Conservation (phyloP, 2,329 filamentous ascomycete genomes). For the Hypoxylon sp. region DNA sequence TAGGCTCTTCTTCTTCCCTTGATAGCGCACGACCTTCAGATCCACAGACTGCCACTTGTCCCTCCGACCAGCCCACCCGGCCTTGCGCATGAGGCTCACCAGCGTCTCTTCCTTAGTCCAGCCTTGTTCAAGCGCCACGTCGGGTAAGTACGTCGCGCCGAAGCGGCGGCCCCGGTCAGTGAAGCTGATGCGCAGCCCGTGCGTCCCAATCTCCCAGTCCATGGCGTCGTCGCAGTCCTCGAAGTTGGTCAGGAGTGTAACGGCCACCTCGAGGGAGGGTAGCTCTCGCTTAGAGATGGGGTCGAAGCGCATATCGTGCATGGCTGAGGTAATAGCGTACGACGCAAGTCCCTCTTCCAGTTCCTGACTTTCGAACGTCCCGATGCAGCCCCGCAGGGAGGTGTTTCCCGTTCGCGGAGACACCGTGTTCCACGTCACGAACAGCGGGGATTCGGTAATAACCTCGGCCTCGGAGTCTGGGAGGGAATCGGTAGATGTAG, state of each 20-base stretch:
- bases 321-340: slow-evolving; percentile 84
- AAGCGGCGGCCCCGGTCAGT: slow-evolving; percentile 77
- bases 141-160: slow-evolving; percentile 90
- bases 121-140: slow-evolving; percentile 91
- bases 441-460: slow-evolving; percentile 76
- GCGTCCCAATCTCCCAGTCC: slow-evolving; percentile 88
- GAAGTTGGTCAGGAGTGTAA: slow-evolving; percentile 89
- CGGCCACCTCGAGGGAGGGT: slow-evolving; percentile 70
- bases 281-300: slow-evolving; percentile 68
- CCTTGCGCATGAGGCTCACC: slow-evolving; percentile 91
- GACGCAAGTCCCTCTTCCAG: slow-evolving; percentile 78
- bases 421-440: slow-evolving; percentile 93
- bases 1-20: slow-evolving; percentile 82
- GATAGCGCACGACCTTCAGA: slow-evolving; percentile 84
- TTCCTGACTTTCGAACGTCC: slow-evolving; percentile 86
- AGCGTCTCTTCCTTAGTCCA: slow-evolving; percentile 96
- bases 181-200: slow-evolving; percentile 91
- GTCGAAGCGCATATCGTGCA: slow-evolving; percentile 72
- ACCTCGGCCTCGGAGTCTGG: slow-evolving; percentile 46
- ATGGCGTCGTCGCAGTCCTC: slow-evolving; percentile 78
- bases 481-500: slow-evolving; percentile 59
- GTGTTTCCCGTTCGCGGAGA: slow-evolving; percentile 68
- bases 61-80: slow-evolving; percentile 87
- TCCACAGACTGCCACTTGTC: slow-evolving; percentile 85
- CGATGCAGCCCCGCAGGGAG: slow-evolving; percentile 91